A percentile compares a stretch with the other conserved stretches of the same genome.
Conservation (phyloP, 805 yeast species). For the Maudiozyma barnettii region DNA sequence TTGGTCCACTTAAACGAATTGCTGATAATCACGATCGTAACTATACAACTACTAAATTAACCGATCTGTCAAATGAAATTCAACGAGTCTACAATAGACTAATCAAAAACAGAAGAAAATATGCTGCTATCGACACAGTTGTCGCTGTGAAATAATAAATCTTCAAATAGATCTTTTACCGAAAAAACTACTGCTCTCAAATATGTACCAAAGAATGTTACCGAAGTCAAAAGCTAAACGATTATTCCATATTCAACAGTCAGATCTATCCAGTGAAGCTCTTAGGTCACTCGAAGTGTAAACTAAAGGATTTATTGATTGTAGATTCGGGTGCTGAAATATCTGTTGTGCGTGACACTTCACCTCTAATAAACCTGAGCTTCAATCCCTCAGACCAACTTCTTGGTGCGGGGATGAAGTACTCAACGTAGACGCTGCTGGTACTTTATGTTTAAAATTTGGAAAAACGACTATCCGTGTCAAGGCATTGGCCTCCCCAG, state of each 20-base stretch:
- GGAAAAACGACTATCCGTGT: background rate
- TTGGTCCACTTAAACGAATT: background rate
- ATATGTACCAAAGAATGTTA: background rate
- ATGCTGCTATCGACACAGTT: background rate
- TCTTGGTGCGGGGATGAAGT: too few species aligned
- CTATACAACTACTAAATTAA: background rate
- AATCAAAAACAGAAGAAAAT: background rate
- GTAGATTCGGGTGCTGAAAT: background rate
- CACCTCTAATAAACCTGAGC: background rate
- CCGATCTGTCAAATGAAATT: background rate
- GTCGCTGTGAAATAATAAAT: too few species aligned
- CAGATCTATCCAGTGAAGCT: background rate
- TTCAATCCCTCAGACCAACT: background rate
- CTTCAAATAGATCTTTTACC: too few species aligned
- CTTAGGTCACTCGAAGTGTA: background rate
- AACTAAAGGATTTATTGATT: background rate
- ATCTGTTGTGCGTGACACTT: background rate
- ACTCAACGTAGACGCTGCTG: background rate
- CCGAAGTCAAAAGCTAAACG: background rate
- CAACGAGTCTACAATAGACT: background rate
- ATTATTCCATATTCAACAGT: background rate
- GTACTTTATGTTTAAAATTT: background rate
- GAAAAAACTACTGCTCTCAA: background rate
- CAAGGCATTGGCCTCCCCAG: background rate
- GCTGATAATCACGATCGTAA: background rate